These are phyloP conservation scores for Nakazawaea sp. DNA, from an alignment of 805 yeast genomes.

Conservation along the genomic window DNA sequence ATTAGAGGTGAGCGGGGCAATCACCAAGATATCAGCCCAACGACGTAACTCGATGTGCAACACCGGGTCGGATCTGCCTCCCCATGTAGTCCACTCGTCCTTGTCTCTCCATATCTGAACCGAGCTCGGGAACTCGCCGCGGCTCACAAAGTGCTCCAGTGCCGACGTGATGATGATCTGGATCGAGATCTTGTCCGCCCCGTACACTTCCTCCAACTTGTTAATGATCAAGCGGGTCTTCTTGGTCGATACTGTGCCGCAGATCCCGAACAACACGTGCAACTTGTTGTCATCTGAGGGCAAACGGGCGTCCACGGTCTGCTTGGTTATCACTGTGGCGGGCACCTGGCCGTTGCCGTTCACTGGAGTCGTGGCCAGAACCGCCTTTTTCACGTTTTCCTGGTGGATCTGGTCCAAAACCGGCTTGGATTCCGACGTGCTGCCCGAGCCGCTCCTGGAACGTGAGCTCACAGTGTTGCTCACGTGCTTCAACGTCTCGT, in stretches of 20 bases:
- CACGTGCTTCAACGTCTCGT: slow-evolving; percentile 55
- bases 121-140: slow-evolving; percentile 37
- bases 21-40: slow-evolving; percentile 54
- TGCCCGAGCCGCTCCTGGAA: slow-evolving; percentile 25
- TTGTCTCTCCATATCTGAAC: slow-evolving; percentile 50
- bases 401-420: neutral
- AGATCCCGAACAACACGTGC: slow-evolving; percentile 50
- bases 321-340: slow-evolving; percentile 4
- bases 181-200: slow-evolving; percentile 37
- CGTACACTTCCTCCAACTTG: slow-evolving; percentile 36
- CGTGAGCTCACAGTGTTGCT: slow-evolving; percentile 20
- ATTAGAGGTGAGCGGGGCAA: slow-evolving; percentile 53
- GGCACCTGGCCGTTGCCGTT: slow-evolving; percentile 3
- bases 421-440: slow-evolving; percentile 19
- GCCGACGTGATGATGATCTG: slow-evolving; percentile 49
- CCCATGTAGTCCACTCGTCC: slow-evolving; percentile 54
- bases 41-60: slow-evolving; percentile 52
- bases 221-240: slow-evolving; percentile 46
- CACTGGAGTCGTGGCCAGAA: slow-evolving; percentile 3
- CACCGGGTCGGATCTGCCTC: slow-evolving; percentile 49
- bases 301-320: slow-evolving; percentile 26
- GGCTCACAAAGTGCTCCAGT: slow-evolving; percentile 43
- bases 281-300: slow-evolving; percentile 49
- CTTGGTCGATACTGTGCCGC: slow-evolving; percentile 47
- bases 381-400: neutral